Conservation (phyloP, 345 rosid genomes). For the Cardiospermum halicacabum region DNA sequence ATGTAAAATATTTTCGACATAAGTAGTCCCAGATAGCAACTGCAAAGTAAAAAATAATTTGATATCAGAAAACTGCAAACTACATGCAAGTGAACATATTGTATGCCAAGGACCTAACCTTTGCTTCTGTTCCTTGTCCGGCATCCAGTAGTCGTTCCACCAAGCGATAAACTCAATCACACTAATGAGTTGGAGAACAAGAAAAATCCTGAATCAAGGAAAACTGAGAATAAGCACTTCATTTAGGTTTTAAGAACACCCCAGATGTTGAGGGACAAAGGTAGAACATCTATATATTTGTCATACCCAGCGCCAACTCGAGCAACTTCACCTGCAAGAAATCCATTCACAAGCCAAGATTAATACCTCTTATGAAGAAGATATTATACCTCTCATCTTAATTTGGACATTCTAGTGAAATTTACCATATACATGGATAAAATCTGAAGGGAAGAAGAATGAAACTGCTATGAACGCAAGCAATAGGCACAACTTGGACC, state of each 20-base stretch:
- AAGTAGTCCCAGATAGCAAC: slow-evolving; percentile 63
- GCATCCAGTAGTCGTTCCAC: slow-evolving; percentile 93
- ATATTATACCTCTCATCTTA: background rate
- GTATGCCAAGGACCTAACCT: slow-evolving; percentile 33
- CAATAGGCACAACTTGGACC: slow-evolving; percentile 44
- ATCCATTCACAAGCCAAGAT: slow-evolving; percentile 3
- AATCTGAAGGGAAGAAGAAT: slow-evolving; percentile 56
- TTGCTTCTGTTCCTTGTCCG: slow-evolving; percentile 42
- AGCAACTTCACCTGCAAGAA: slow-evolving; percentile 78
- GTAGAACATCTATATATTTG: background rate
- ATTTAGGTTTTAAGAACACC: no score
- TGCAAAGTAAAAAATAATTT: slow-evolving; percentile 18
- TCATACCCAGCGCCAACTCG: slow-evolving; percentile 79
- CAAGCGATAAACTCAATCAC: slow-evolving; percentile 77
- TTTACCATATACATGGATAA: slow-evolving; percentile 70
- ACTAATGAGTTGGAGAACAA: slow-evolving; percentile 79
- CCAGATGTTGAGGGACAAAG: background rate
- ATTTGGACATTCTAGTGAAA: background rate
- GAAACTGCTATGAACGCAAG: slow-evolving; percentile 43
- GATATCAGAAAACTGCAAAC: background rate
- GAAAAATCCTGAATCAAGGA: slow-evolving; percentile 50
- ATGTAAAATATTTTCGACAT: slow-evolving; percentile 53
- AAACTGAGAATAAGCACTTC: background rate
- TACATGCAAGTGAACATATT: background rate
- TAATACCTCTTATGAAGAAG: background rate